These are phyloP conservation scores for Fusarium sp. DNA, from an alignment of 2,329 filamentous ascomycete species.

Conservation along the genomic window DNA sequence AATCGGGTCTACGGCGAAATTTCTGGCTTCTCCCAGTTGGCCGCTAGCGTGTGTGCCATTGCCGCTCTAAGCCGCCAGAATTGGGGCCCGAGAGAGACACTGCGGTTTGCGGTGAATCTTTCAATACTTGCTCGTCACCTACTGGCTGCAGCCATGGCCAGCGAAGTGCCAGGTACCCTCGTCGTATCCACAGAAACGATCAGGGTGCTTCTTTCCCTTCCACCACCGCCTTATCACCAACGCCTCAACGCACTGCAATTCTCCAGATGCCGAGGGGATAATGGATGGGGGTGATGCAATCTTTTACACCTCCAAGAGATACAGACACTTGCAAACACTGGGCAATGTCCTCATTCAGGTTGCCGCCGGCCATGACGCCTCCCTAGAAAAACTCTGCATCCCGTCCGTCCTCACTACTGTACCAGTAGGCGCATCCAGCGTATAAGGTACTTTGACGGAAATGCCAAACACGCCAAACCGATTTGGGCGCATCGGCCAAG, in stretches of 20 bases:
- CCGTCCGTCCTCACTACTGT: slow-evolving; percentile 6
- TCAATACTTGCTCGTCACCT: slow-evolving; percentile 34
- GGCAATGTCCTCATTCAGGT: slow-evolving; percentile 19
- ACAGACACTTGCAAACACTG: background rate
- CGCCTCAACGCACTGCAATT: background rate
- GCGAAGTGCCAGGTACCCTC: slow-evolving; percentile 32
- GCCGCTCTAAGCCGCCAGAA: slow-evolving; percentile 46
- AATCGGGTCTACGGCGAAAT: slow-evolving; percentile 44
- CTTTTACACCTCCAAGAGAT: background rate
- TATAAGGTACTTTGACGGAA: slow-evolving; percentile 17
- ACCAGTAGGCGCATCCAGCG: slow-evolving; percentile 15
- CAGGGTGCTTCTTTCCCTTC: slow-evolving; percentile 21
- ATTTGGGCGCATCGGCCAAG: slow-evolving; percentile 26
- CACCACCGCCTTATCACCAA: background rate
- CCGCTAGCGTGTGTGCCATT: slow-evolving; percentile 44
- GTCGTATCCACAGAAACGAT: slow-evolving; percentile 38
- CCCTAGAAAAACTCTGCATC: slow-evolving; percentile 21
- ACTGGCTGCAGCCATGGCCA: slow-evolving; percentile 30
- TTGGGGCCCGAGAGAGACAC: slow-evolving; percentile 26
- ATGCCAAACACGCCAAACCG: slow-evolving; percentile 17
- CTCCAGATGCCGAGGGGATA: slow-evolving; percentile 12
- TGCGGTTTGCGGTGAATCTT: slow-evolving; percentile 37
- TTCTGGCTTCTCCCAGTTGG: slow-evolving; percentile 32
- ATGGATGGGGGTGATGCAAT: slow-evolving; percentile 4
- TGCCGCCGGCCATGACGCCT: slow-evolving; percentile 21